Base-by-base conservation (phyloP, 352 stramenopile genomes). In the Phytophthora kernoviae region DNA sequence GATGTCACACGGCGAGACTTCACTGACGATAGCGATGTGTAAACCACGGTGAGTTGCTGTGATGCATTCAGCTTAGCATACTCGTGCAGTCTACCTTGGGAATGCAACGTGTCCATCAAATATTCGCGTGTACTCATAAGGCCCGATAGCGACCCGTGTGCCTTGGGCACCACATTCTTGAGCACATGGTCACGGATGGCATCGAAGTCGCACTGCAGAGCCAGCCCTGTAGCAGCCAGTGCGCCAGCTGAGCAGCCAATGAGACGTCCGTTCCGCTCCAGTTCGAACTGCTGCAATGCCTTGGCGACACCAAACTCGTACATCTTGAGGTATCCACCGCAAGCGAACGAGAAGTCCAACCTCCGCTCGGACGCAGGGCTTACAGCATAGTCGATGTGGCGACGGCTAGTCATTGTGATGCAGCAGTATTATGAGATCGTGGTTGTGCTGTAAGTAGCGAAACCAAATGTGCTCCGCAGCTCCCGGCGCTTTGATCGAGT, bases 251-350 rank as follows among this genome's bases (percentile, higher is more conserved):
- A 94, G 58, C 81, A 92, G 27, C 87, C 87, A 37, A 94, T 93
- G 27, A 92, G 62, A n/a, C 70, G 74, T 27, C 83, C 73, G 27
- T 79, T 26, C 11, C 68, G 65, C 48, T 92, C 79, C 20, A 94
- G 56, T 22, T 81, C 77, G 56, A 78, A 77, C 55, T 94, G 54
- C 48, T 96, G 85, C 20, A 96, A 73, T 17, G 84, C 84, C 57
- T 96, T 93, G 55, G 84, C 84, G 24, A 96, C 87, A 40, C 88
- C 88, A 41, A 96, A 95, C 17, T 90, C 64, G 66, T 95, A 96
- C 80, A 89, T 90, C 64, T 95, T 96, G 59, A 96, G 84, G 81
- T 82, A 96, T 0, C 88, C 88, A 21, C 82, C 85, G 49, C 86
- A 94, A 1, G 84, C 83, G 64, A 96, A 96, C 60, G 86, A 96